Base-by-base conservation (phyloP, 495 filamentous ascomycete species). In the Platismatia glauca region DNA sequence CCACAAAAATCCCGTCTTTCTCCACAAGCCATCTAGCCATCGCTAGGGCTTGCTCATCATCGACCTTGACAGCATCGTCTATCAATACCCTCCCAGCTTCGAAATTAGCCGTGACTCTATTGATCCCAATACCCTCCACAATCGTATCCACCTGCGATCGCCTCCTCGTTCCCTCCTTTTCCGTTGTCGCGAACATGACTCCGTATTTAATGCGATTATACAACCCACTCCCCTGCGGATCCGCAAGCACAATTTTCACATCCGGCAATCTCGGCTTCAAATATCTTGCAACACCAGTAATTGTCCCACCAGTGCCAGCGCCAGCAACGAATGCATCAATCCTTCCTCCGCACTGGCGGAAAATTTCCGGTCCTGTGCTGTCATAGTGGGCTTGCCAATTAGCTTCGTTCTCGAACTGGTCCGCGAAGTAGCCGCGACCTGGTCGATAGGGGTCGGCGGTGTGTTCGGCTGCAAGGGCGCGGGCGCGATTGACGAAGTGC, bases 11-110 rank as follows among this genome's bases (percentile, higher is more conserved):
- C 0, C 94, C 94, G 71, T 99, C 94, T 68, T 91, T 89, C 79
- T 97, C 92, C 4, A 96, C 94, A 39, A 99, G 75, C 88, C 90
- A 96, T 64, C 89, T 78, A 20, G 93, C 94, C 95, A 99, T 97
- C 43, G 82, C 82, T 71, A 91, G 78, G 9, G 94, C 94, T 77
- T 99, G 91, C 33, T 84, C 84, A 75, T 99, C 94, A n/a, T 83
- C 89, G 22, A 97, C 94, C 35, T 88, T 82, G 11, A 97, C 84
- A 16, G 94, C 93, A 75, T 96, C 90, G 70, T 96, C 89, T 55
- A 99, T 81, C 48, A 96, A 69, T 62, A 87, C 82, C 65, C 89
- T 81, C 1, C 92, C 95, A 41, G 83, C 88, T 70, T 95, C 89
- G 64, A 97, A 92, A 67, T 97, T 99, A 50, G 84, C 84, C 20